These are phyloP conservation scores for Irpex rosettiformis DNA, from an alignment of 1,284 basidiomycete species.

Conservation along the genomic window DNA sequence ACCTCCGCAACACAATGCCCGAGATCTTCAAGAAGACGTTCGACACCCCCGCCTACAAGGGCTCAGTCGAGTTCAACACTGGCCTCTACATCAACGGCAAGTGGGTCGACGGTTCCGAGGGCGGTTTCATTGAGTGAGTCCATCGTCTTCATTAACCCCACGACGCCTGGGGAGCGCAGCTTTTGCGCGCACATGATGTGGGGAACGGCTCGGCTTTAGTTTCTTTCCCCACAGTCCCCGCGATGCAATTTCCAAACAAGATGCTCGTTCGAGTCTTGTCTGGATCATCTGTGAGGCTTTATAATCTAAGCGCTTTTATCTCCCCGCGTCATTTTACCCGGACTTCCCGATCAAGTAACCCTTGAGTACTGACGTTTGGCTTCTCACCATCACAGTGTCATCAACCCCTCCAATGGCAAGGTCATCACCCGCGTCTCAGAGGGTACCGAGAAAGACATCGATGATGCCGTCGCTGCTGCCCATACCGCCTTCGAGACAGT, in stretches of 20 bases:
- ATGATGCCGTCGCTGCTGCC: slow-evolving; percentile 75
- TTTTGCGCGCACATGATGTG: no score
- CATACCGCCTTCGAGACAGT: slow-evolving; percentile 70
- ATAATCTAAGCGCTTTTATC: not conserved
- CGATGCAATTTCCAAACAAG: no score
- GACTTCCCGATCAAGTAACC: not conserved
- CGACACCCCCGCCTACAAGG: slow-evolving; percentile 66
- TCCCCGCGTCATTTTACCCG: not conserved
- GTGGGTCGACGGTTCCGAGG: slow-evolving; percentile 69
- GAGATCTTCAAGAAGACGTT: slow-evolving; percentile 54
- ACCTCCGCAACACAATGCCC: slow-evolving; percentile 28
- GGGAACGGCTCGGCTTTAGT: no score
- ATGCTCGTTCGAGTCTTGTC: not conserved
- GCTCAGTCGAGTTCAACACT: slow-evolving; percentile 62
- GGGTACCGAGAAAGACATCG: slow-evolving; percentile 69
- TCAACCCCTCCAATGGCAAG: slow-evolving; percentile 83
- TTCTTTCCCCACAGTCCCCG: not conserved
- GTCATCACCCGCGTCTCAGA: slow-evolving; percentile 66
- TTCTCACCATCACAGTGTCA: slow-evolving; percentile 47
- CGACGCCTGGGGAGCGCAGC: no score
- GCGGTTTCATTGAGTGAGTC: slow-evolving; percentile 65
- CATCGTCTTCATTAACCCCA: no score
- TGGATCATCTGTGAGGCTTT: not conserved
- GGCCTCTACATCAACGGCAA: slow-evolving; percentile 85
- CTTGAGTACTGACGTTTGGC: not conserved